These are phyloP conservation scores for Hymenoscyphus linearis DNA, from an alignment of 2,329 filamentous ascomycete species.

Conservation along the genomic window DNA sequence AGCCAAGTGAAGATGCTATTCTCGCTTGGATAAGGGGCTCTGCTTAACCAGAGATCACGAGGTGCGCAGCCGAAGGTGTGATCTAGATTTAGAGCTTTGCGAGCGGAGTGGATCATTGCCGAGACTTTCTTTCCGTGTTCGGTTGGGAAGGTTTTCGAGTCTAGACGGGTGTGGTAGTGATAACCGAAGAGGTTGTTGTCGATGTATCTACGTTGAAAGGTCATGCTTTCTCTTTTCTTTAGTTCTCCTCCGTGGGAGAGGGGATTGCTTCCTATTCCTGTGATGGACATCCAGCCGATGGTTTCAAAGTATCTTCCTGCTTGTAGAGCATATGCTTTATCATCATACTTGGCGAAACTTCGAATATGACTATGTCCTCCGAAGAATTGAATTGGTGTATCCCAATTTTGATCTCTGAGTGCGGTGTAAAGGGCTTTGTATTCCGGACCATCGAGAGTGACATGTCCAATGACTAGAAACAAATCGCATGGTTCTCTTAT, in stretches of 20 bases:
- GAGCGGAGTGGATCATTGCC: constrained; percentile 61
- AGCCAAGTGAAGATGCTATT: constrained; percentile 81
- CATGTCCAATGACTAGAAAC: constrained; percentile 81
- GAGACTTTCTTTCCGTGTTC: constrained; percentile 68
- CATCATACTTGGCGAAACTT: constrained; percentile 76
- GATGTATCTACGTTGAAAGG: constrained; percentile 78
- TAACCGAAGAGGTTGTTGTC: constrained; percentile 89
- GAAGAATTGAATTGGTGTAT: constrained; percentile 85
- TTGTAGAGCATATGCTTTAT: constrained; percentile 71
- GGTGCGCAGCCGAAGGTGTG: constrained; percentile 78
- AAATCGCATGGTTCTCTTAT: constrained; percentile 81
- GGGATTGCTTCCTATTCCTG: constrained; percentile 43
- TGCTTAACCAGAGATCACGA: constrained; percentile 72
- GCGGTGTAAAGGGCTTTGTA: constrained; percentile 72
- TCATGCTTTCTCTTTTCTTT: constrained; percentile 37
- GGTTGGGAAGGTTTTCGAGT: constrained; percentile 70
- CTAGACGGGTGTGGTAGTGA: constrained; percentile 71
- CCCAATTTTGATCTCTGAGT: constrained; percentile 70
- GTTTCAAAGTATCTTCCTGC: constrained; percentile 94
- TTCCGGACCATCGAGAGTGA: constrained; percentile 75
- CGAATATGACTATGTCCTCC: constrained; percentile 88
- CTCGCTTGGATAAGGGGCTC: constrained; percentile 66
- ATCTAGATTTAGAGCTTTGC: constrained; percentile 67
- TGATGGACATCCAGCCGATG: constrained; percentile 85
- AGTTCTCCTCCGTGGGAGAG: constrained; percentile 26